Evolutionary conservation across 2,329 filamentous ascomycete species (phyloP), one percentile per base, ranked within the genome.

Genomic region (Fusarium cicatricum): DNA sequence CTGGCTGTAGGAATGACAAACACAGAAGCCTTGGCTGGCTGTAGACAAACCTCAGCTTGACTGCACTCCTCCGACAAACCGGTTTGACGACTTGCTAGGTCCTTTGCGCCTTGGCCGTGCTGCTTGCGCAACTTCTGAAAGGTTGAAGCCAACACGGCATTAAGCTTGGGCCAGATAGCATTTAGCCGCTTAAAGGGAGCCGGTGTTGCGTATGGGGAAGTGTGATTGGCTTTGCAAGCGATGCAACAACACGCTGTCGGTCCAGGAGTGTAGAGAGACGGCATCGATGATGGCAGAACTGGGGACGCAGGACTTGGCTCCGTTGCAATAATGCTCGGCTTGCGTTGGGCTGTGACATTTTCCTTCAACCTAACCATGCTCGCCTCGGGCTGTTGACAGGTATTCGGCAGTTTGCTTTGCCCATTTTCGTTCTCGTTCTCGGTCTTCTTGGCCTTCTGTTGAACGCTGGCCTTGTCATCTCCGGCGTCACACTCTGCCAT

Each of bases 191-290:
- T 41, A 26, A 41, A 41, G 38, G 19, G 21, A 41, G 38, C n/a
- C 21, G 38, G 16, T 41, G 19, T 28, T 41, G 38, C 38, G 19
- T 28, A 41, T 28, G n/a, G 38, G 38, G 38, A 28, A 41, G 38
- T 21, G 19, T 21, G 38, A 28, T 41, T 14, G 4, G n/a, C 31
- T 33, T 33, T 33, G n/a, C 31, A 33, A 33, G 31, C 31, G 12
- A 38, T 46, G 43, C 21, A 31, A 46, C n/a, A 38, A 46, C 33
- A 46, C 28, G 33, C 15, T 2, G 43, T 38, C 33, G 37, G 43
- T 23, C 43, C n/a, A n/a, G n/a, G n/a, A n/a, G n/a, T n/a, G n/a
- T n/a, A n/a, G n/a, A n/a, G n/a, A n/a, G n/a, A n/a, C n/a, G n/a
- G n/a, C n/a, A n/a, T n/a, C n/a, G n/a, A n/a, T n/a, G n/a, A n/a